Evolutionary conservation across 2,329 filamentous ascomycete species (phyloP).

Genomic region (Ustulina deusta): DNA sequence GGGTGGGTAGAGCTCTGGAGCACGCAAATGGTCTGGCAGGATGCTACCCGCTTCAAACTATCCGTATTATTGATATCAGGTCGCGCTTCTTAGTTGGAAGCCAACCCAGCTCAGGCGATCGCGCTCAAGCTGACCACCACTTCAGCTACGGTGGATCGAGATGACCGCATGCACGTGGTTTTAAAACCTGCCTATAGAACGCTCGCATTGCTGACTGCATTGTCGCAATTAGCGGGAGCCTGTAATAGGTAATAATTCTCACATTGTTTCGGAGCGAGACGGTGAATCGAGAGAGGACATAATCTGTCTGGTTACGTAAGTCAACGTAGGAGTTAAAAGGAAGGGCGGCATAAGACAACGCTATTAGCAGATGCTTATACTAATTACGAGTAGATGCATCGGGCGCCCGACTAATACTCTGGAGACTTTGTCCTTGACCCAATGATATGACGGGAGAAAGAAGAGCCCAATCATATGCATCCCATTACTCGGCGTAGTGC

Average conservation of each 20-base stretch:
- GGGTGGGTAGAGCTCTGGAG: conserved; percentile 2
- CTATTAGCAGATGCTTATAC: conserved; percentile 5
- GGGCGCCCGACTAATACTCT: not conserved
- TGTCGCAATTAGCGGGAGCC: conserved; percentile 11
- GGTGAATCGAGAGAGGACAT: conserved; percentile 4
- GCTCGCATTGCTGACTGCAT: conserved; percentile 17
- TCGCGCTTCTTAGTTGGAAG: conserved; percentile 19
- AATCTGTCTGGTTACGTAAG: conserved; percentile 8
- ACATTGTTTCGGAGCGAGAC: conserved; percentile 13
- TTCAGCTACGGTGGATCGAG: conserved; percentile 29
- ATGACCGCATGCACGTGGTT: conserved; percentile 33
- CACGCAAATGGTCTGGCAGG: conserved; percentile 19
- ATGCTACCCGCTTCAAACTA: conserved; percentile 16
- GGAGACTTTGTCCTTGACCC: conserved; percentile 3
- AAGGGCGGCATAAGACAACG: conserved; percentile 10
- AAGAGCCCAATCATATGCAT: conserved; percentile 7
- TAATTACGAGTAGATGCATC: not conserved
- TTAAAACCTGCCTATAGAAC: not conserved
- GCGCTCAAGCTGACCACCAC: conserved; percentile 32
- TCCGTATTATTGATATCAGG: conserved; percentile 7
- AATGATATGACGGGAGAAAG: not conserved
- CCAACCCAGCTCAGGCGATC: conserved; percentile 17
- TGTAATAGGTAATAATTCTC: conserved; percentile 2
- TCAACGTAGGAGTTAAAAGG: not conserved
- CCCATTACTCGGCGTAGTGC: conserved; percentile 19